phyloP scores from a whole-genome alignment of 495 filamentous ascomycete species.

The Xeromyces bisporus region DNA sequence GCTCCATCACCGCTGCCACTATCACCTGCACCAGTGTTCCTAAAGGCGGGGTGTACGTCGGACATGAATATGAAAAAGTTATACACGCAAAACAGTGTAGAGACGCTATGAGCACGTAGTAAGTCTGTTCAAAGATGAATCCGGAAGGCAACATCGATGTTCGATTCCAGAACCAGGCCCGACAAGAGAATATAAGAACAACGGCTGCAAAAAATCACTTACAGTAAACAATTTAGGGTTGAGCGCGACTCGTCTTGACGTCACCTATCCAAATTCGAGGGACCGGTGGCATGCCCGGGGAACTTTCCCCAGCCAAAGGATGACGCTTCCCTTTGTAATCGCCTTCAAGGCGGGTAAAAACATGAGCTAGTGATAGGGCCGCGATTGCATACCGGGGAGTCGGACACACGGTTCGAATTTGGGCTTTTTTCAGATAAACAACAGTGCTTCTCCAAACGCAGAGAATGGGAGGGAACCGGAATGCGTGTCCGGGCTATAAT shows the following conservation, averaged over 20 bases:
- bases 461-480: no score
- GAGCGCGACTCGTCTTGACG: no score
- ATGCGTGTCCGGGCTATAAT: no score
- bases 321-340: background rate
- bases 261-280: background rate
- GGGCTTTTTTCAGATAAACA: slow-evolving; percentile 1
- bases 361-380: slow-evolving; percentile 2
- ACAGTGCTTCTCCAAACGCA: no score
- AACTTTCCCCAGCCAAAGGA: background rate
- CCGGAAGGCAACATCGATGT: no score
- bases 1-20: background rate
- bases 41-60: background rate
- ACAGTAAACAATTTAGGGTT: no score
- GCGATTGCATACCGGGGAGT: background rate
- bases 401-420: background rate
- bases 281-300: background rate
- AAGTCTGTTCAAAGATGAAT: no score
- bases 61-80: background rate
- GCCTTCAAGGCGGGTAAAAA: background rate
- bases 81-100: no score
- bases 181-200: background rate
- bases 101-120: no score
- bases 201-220: background rate
- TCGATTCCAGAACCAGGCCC: no score
- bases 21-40: background rate